Percentiles rank a stretch among this genome's conserved stretches.
Conservation (phyloP, 2,329 filamentous ascomycete species). For the Colletotrichum sp. region DNA sequence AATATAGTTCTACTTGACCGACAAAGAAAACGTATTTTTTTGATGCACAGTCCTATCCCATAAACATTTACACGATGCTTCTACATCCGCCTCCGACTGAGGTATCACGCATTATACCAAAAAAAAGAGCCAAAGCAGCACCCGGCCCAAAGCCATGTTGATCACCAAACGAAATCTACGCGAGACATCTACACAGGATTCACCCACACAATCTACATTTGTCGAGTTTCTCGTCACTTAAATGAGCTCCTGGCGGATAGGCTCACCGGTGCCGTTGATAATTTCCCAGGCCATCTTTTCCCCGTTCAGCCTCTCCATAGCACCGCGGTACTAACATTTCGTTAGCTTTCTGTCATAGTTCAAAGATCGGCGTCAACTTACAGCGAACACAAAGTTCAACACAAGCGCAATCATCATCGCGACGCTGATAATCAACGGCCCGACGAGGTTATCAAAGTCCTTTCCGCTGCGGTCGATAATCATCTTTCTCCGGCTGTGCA, state of each 20-base stretch:
- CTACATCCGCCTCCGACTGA: not conserved
- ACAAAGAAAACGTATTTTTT: not conserved
- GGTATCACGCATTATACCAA: not conserved
- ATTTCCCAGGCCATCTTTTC: not conserved
- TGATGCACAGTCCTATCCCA: not conserved
- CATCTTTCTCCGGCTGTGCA: constrained; percentile 76
- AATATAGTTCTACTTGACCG: not conserved
- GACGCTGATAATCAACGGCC: constrained; percentile 82
- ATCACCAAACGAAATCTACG: not conserved
- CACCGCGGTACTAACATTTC: constrained; percentile 7
- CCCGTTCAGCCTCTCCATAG: constrained; percentile 9
- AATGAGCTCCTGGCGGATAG: constrained; percentile 33
- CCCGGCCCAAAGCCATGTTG: not conserved
- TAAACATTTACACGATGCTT: not conserved
- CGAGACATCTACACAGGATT: not conserved
- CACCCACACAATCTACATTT: not conserved
- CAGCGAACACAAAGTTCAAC: constrained; percentile 89
- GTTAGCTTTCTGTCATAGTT: not conserved
- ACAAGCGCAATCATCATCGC: constrained; percentile 80
- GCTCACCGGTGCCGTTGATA: not conserved
- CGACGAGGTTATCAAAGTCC: constrained; percentile 89
- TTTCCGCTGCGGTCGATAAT: constrained; percentile 87
- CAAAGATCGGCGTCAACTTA: constrained; percentile 40
- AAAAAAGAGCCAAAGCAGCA: not conserved
- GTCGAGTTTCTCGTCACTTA: constrained; percentile 19